phyloP scores from a whole-genome alignment of 2,329 filamentous ascomycete species.

The Aspergillus versicolor region DNA sequence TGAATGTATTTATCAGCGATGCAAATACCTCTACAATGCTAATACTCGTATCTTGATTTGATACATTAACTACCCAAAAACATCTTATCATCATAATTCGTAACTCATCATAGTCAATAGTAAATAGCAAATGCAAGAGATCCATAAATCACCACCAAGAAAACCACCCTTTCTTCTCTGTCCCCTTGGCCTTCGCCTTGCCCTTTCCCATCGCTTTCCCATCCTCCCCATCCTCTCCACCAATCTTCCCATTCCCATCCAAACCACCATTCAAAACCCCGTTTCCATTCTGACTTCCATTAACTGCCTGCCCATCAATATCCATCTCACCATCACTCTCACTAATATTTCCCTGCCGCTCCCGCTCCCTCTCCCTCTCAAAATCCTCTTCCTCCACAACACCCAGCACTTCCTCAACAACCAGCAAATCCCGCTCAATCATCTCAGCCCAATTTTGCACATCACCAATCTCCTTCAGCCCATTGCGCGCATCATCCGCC shows the following conservation, averaged over 20 bases:
- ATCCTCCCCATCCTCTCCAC: conserved; percentile 11
- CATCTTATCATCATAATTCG: neutral
- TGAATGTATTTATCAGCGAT: conserved; percentile 6
- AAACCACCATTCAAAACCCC: neutral
- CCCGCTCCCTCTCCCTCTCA: conserved; percentile 28
- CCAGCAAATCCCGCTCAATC: conserved; percentile 52
- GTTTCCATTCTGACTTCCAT: neutral
- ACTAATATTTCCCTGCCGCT: neutral
- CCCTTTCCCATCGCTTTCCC: conserved; percentile 1
- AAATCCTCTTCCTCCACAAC: conserved; percentile 30
- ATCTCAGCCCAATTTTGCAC: conserved; percentile 66
- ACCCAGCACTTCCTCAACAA: conserved; percentile 42
- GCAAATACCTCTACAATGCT: conserved; percentile 7
- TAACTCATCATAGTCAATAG: neutral
- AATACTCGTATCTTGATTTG: neutral
- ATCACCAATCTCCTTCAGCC: conserved; percentile 63
- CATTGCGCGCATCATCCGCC: conserved; percentile 54
- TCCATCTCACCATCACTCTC: neutral
- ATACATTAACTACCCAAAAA: neutral
- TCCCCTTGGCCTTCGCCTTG: neutral
- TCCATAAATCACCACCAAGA: conserved; percentile 2
- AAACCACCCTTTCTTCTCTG: conserved; percentile 7
- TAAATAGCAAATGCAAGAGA: neutral
- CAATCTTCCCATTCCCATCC: conserved; percentile 8
- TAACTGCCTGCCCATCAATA: neutral